Conservation (phyloP, 305 asterid species). For the Lippia alba region DNA sequence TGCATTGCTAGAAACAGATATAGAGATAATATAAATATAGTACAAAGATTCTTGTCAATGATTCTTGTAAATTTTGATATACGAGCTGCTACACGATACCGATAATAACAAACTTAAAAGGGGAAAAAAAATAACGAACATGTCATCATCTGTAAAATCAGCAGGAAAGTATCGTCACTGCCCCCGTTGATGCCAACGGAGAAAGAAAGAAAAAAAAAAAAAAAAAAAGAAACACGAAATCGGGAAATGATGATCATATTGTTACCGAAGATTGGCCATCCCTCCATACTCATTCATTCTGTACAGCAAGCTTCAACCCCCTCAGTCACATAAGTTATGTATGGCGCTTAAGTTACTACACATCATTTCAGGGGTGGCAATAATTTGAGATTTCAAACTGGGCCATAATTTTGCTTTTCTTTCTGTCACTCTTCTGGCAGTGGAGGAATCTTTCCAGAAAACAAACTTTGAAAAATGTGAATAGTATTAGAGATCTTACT, state of each 20-base stretch:
- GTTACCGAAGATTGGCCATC: constrained; percentile 36
- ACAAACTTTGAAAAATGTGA: constrained; percentile 45
- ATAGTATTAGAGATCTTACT: constrained; percentile 37
- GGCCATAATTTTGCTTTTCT: constrained; percentile 37
- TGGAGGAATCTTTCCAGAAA: constrained; percentile 56
- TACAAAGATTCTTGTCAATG: constrained; percentile 32
- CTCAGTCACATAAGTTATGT: constrained; percentile 26
- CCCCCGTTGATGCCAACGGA: constrained; percentile 23
- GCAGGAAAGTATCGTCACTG: constrained; percentile 25
- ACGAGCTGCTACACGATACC: not conserved
- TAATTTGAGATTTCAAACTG: constrained; percentile 43
- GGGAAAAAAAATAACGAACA: not conserved
- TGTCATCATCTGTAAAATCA: constrained; percentile 22
- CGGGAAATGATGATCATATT: constrained; percentile 38
- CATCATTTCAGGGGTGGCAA: constrained; percentile 44
- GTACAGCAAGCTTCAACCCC: constrained; percentile 35
- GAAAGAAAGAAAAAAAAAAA: not conserved
- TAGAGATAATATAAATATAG: not conserved
- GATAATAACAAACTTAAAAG: constrained; percentile 2
- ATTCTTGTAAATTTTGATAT: constrained; percentile 1
- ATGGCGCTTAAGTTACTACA: constrained; percentile 5
- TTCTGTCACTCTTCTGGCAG: constrained; percentile 41
- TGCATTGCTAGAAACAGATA: constrained; percentile 1
- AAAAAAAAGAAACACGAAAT: not conserved
- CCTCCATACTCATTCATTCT: constrained; percentile 36